A percentile compares a stretch with the other conserved stretches of the same genome.
Evolutionary conservation across 768 basidiomycete genomes (phyloP).

Genomic region (Lactarius quietus): DNA sequence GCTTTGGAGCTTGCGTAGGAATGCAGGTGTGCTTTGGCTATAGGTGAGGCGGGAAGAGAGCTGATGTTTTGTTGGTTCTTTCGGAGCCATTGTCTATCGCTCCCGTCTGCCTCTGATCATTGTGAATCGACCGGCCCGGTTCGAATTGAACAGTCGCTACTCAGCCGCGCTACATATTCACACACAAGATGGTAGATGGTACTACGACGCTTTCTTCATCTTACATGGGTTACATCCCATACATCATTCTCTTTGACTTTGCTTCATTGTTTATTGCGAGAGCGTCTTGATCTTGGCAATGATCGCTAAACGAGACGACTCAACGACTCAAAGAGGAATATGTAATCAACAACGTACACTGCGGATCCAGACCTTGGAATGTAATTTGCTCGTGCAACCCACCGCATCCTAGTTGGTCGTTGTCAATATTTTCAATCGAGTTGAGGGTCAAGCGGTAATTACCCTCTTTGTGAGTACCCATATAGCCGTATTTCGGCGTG

Average conservation of each 20-base stretch:
- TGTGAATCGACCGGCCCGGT: constrained; percentile 2
- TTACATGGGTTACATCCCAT: not conserved
- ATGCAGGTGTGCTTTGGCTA: constrained; percentile 55
- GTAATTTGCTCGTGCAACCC: constrained; percentile 85
- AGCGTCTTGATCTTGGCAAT: constrained; percentile 44
- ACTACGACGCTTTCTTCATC: not conserved
- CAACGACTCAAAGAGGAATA: not conserved
- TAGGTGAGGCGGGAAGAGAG: constrained; percentile 70
- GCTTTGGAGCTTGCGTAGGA: constrained; percentile 63
- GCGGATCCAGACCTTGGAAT: constrained; percentile 73
- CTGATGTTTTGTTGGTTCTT: constrained; percentile 68
- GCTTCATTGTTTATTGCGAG: constrained; percentile 29
- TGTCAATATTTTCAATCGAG: not conserved
- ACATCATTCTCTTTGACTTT: not conserved
- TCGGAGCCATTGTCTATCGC: constrained; percentile 39
- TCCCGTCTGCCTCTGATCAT: too few species aligned
- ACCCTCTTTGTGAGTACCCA: constrained; percentile 72
- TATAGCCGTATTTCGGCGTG: constrained; percentile 77
- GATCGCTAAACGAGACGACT: constrained; percentile 37
- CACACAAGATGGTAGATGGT: not conserved
- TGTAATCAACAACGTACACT: constrained; percentile 49
- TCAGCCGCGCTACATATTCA: too few species aligned
- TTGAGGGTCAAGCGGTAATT: not conserved
- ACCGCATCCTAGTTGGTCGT: constrained; percentile 46
- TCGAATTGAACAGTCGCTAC: not conserved